These are phyloP conservation scores for Podila epicladia DNA, from an alignment of 192 early-diverging fungal species.

Conservation along the genomic window DNA sequence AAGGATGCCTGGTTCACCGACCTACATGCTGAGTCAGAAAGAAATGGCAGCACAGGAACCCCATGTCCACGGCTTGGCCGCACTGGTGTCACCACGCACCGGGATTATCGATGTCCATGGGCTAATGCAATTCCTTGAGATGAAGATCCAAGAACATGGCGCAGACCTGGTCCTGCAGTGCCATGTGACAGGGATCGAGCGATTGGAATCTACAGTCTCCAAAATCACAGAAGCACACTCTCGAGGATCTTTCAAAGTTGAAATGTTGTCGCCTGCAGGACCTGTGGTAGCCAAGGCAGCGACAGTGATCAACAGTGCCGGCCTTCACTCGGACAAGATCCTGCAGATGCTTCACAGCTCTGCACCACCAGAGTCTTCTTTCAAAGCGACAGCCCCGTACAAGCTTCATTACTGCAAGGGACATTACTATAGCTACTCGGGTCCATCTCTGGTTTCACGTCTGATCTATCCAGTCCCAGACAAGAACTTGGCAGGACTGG, in stretches of 20 bases:
- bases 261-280: conserved; percentile 60
- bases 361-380: neutral
- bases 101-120: conserved; percentile 86
- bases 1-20: conserved; percentile 56
- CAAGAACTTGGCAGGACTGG: conserved; percentile 72
- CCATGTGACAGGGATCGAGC: conserved; percentile 57
- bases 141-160: conserved; percentile 57
- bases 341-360: conserved; percentile 49
- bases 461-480: conserved; percentile 88
- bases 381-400: conserved; percentile 41
- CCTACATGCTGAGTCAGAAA: conserved; percentile 56
- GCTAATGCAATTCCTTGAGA: conserved; percentile 71
- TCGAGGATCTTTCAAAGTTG: conserved; percentile 55
- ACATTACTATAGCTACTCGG: conserved; percentile 75
- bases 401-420: conserved; percentile 82
- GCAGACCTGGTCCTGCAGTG: conserved; percentile 66
- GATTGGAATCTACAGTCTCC: neutral
- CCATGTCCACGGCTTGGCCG: conserved; percentile 60
- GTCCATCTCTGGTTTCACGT: conserved; percentile 54
- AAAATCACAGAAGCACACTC: neutral
- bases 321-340: conserved; percentile 75
- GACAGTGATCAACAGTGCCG: conserved; percentile 81
- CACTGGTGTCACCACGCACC: conserved; percentile 75
- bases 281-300: conserved; percentile 61
- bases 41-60: conserved; percentile 66